Evolutionary conservation across 352 stramenopile genomes (phyloP).

Genomic region (Phytopythium montanum): DNA sequence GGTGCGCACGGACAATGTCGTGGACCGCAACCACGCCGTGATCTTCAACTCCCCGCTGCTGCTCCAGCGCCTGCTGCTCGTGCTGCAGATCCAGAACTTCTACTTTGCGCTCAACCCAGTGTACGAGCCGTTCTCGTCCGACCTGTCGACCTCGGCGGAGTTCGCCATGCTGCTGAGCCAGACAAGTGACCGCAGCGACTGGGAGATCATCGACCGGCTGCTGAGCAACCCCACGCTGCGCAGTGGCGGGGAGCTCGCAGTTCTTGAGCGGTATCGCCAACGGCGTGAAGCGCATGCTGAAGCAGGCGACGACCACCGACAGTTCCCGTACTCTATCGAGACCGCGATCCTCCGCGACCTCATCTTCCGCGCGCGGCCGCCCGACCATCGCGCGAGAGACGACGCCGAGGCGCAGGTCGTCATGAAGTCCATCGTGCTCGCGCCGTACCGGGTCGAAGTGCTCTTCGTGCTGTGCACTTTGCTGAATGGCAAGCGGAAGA

Average conservation of each 20-base stretch:
- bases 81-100: constrained; percentile 83
- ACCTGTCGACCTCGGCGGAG: constrained; percentile 76
- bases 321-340: constrained; percentile 55
- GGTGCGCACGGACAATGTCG: constrained; percentile 75
- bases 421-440: constrained; percentile 92
- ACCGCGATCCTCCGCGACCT: constrained; percentile 66
- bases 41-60: constrained; percentile 84
- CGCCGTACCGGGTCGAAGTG: constrained; percentile 94
- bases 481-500: constrained; percentile 93
- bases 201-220: constrained; percentile 66
- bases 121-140: constrained; percentile 80
- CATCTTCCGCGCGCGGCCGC: constrained; percentile 63
- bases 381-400: constrained; percentile 51
- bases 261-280: constrained; percentile 41
- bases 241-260: constrained; percentile 43
- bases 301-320: constrained; percentile 8
- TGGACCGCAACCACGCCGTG: constrained; percentile 94
- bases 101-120: constrained; percentile 80
- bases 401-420: constrained; percentile 78
- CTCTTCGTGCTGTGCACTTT: constrained; percentile 96
- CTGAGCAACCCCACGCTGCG: constrained; percentile 45
- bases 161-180: constrained; percentile 79
- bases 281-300: constrained; percentile 3
- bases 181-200: constrained; percentile 69
- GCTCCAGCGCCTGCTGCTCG: constrained; percentile 62